Evolutionary conservation across 495 filamentous ascomycete species (phyloP), one percentile per base, ranked within the genome.

Genomic region (Coniosporium apollinis): DNA sequence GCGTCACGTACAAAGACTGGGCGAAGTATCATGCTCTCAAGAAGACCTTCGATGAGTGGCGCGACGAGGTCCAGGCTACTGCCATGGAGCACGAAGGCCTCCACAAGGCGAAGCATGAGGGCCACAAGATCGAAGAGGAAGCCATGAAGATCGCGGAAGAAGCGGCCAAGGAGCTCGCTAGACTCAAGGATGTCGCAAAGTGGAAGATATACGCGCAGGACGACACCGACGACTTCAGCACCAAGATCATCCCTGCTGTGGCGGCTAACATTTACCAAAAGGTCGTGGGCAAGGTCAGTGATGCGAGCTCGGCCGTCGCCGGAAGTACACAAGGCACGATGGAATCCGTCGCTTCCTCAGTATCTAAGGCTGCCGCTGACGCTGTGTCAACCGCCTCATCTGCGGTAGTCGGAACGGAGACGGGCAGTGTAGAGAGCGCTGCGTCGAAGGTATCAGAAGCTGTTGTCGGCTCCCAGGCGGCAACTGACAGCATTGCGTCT

Each of bases 1-100:
- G 79, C 24, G 72, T 99, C 40, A 86, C 85, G 4, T 93, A 96
- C 64, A 86, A 89, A 47, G 85, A 94, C 51, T 99, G 91, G 91
- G 70, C 71, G 19, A 81, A 80, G 47, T 96, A 94, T 50, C 79
- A 94, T 48, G 65, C 76, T 18, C 62, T 96, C 38, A 91, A 82
- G 59, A 70, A 70, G 28, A 73, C 80, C 19, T 79, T 94, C 30
- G 76, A 82, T 24, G 76, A 82, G 48, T 93, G 89, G 84, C 71
- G 76, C 22, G 63, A 67, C n/a, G 75, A 82, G 36, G 76, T 99
- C 28, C 68, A 80, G 43, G 58, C 66, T 15, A 66, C 81, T 29
- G 81, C 78, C 8, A 61, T 74, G 33, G 61, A 69, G 6, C 86
- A 96, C 46, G 64, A 74, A 30, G 76, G 74, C 15, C 61, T 96